Percentiles rank a stretch among this genome's conserved stretches.
These are phyloP conservation scores for Pythium coloratum DNA, from an alignment of 352 stramenopile genomes.

Conservation along the genomic window DNA sequence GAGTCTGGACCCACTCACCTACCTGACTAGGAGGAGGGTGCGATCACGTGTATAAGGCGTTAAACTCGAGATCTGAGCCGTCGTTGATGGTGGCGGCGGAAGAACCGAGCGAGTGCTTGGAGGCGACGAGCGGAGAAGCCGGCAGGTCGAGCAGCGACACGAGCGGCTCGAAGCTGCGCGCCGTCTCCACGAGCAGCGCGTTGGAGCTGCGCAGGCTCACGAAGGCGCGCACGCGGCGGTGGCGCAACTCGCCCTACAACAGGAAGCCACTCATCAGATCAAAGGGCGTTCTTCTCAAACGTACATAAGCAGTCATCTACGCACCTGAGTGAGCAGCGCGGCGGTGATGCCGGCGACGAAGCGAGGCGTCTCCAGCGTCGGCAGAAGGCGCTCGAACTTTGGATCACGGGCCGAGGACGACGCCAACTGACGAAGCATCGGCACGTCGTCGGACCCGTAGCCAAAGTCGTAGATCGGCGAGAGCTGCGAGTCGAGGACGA, in stretches of 20 bases:
- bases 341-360: conserved; percentile 55
- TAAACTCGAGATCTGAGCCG: conserved; percentile 27
- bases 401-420: conserved; percentile 34
- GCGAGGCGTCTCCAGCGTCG: conserved; percentile 52
- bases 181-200: conserved; percentile 37
- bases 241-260: conserved; percentile 51
- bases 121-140: background rate
- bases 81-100: background rate
- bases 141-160: conserved; percentile 46
- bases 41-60: conserved; percentile 62
- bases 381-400: conserved; percentile 37
- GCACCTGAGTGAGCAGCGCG: conserved; percentile 60
- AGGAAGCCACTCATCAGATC: background rate
- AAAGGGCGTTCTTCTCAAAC: background rate
- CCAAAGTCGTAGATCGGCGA: conserved; percentile 52
- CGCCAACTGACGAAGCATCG: conserved; percentile 48
- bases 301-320: background rate
- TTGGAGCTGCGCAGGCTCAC: conserved; percentile 54
- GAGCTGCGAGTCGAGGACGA: conserved; percentile 66
- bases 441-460: conserved; percentile 28
- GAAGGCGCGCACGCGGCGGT: conserved; percentile 52
- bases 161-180: conserved; percentile 50
- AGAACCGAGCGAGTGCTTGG: conserved; percentile 25
- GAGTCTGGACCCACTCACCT: too few relatives aligned
- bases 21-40: background rate